A percentile compares a stretch with the other conserved stretches of the same genome.
phyloP scores from a whole-genome alignment of 139 green algal species.

The Picochlorum sp. region DNA sequence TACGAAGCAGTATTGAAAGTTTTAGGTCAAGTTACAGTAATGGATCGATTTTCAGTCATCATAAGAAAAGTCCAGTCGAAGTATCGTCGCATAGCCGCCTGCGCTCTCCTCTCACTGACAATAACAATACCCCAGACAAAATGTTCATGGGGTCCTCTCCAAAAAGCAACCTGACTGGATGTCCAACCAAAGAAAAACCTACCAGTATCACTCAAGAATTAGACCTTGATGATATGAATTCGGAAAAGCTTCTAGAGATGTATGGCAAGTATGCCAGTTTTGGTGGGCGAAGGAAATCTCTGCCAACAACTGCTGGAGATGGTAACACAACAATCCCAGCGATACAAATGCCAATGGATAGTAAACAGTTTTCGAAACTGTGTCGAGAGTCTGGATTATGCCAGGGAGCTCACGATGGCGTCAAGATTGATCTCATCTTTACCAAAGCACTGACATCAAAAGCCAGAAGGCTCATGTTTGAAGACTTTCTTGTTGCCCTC shows the following conservation, averaged over 20 bases:
- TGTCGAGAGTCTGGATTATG: neutral
- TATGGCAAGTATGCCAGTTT: neutral
- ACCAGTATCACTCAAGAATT: neutral
- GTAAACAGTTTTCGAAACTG: slow-evolving; percentile 10
- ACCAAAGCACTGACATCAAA: neutral
- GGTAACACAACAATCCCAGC: neutral
- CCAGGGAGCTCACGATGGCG: neutral
- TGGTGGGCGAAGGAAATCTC: neutral
- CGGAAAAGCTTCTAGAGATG: neutral
- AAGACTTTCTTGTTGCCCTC: slow-evolving; percentile 9
- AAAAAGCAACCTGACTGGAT: slow-evolving; percentile 11
- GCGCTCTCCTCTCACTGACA: too few species aligned
- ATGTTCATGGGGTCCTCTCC: neutral
- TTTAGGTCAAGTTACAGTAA: too few species aligned
- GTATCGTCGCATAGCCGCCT: too few species aligned
- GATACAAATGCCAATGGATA: slow-evolving; percentile 14
- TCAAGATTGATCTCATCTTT: slow-evolving; percentile 5
- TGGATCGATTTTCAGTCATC: too few species aligned
- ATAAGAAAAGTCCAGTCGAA: too few species aligned
- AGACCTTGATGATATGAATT: neutral
- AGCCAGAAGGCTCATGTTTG: slow-evolving; percentile 1
- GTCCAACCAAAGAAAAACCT: neutral
- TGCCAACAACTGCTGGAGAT: neutral
- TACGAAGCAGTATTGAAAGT: too few species aligned
- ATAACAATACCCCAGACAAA: too few species aligned